Evolutionary conservation across 2,329 filamentous ascomycete species (phyloP), one percentile per base, ranked within the genome.

Genomic region (Iodosphaeria phyllophila): DNA sequence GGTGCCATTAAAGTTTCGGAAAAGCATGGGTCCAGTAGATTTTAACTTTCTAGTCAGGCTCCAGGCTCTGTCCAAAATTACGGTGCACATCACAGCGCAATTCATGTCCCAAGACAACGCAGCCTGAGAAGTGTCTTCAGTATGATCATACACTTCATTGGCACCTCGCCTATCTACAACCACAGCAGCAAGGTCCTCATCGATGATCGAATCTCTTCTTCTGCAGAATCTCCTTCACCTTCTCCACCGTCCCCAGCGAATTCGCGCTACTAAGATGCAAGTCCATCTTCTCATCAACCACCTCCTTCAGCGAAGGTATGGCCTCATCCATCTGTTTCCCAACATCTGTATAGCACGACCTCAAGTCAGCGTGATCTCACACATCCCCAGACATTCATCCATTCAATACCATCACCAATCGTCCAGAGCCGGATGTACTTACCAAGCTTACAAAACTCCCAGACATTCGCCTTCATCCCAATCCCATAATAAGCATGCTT

Each of bases 391-490:
- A 5, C 8, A 7, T 6, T 25, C 5, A 17, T 5, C 25, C 5
- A 31, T 6, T 12, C 5, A 6, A 22, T 20, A 6, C 11, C 9
- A 19, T 8, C n/a, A n/a, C n/a, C n/a, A n/a, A n/a, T n/a, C n/a
- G n/a, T n/a, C n/a, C n/a, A n/a, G n/a, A 15, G 11, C 13, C 12
- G 4, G 5, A 4, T 16, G 8, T 25, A 46, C 52, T 33, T 62
- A 76, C 76, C 74, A 30, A 84, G 46, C 29, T 65, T 64, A 41
- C 76, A 71, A 50, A 80, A 84, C 44, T 92, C 80, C 72, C 78
- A 98, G 24, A 95, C 66, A 47, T 98, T 93, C 26, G 89, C 89
- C 63, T 98, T 98, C 83, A 98, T 91, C 40, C 89, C 89, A 20
- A 95, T 74, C n/a, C 89, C 89, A 37, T 91, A 79, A 47, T 89